phyloP scores from a whole-genome alignment of 1,284 basidiomycete species.

The Chondrostereum purpureum region DNA sequence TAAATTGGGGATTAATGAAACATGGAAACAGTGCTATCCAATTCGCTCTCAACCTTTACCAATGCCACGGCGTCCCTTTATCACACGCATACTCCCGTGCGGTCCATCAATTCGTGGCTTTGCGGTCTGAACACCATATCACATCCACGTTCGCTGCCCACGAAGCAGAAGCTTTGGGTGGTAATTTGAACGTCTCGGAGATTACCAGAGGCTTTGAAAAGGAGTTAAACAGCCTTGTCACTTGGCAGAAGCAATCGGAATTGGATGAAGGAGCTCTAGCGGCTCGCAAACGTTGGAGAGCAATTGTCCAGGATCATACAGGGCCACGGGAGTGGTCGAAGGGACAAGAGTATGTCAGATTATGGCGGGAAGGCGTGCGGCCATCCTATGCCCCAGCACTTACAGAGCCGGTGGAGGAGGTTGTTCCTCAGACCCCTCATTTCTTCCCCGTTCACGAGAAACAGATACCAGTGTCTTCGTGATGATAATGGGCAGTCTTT shows the following conservation, averaged over 20 bases:
- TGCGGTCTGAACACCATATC: constrained; percentile 82
- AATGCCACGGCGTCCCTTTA: constrained; percentile 59
- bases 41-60: constrained; percentile 76
- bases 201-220: constrained; percentile 54
- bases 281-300: constrained; percentile 71
- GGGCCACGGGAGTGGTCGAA: constrained; percentile 51
- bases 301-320: constrained; percentile 47
- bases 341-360: constrained; percentile 60
- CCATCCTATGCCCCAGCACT: constrained; percentile 56
- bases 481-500: too few species aligned
- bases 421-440: too few species aligned
- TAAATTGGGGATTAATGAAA: constrained; percentile 13
- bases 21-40: constrained; percentile 58
- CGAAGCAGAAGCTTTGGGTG: constrained; percentile 79
- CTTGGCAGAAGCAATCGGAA: constrained; percentile 49
- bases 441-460: too few species aligned
- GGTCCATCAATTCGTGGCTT: constrained; percentile 79
- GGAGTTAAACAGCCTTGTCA: constrained; percentile 56
- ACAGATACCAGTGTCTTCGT: too few species aligned
- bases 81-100: constrained; percentile 78
- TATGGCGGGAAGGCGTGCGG: constrained; percentile 64
- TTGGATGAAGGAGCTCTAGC: constrained; percentile 52
- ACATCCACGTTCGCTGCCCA: constrained; percentile 69
- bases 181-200: constrained; percentile 58
- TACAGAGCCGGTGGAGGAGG: constrained; percentile 27